Percentiles rank a stretch among this genome's conserved stretches.
Conservation (phyloP, 2,329 filamentous ascomycete genomes). For the Colletotrichum trifolii region DNA sequence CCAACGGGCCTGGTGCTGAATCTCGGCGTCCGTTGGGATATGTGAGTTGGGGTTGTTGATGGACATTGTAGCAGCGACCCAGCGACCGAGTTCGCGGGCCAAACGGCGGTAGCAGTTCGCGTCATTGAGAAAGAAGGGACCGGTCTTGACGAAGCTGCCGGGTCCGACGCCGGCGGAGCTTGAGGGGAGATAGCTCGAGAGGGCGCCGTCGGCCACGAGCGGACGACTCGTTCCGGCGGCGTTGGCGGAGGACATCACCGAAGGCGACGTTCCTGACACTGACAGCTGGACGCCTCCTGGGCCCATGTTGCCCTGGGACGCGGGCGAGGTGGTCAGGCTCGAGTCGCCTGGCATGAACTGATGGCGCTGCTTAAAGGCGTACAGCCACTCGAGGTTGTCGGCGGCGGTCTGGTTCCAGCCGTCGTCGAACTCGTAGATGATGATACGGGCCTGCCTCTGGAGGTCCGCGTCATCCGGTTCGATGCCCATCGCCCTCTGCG, state of each 20-base stretch:
- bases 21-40: constrained; percentile 68
- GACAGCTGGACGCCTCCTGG: constrained; percentile 3
- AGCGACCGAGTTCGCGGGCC: constrained; percentile 64
- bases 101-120: constrained; percentile 70
- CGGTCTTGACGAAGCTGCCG: constrained; percentile 7
- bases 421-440: constrained; percentile 72
- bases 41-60: constrained; percentile 70
- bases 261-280: constrained; percentile 10
- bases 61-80: constrained; percentile 64
- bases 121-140: constrained; percentile 66
- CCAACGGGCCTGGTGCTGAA: constrained; percentile 73
- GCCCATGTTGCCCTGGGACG: constrained; percentile 3
- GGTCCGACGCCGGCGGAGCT: not conserved
- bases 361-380: constrained; percentile 63
- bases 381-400: constrained; percentile 66
- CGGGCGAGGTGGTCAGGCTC: constrained; percentile 19
- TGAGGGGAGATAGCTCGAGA: constrained; percentile 1
- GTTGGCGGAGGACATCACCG: not conserved
- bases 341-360: constrained; percentile 10
- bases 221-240: not conserved
- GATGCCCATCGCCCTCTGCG: constrained; percentile 56
- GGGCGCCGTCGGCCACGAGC: not conserved
- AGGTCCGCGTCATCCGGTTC: constrained; percentile 65
- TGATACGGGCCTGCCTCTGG: constrained; percentile 67
- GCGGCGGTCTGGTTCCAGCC: constrained; percentile 73